Evolutionary conservation across 768 basidiomycete species (phyloP).

Genomic region (Mycena vulgaris): DNA sequence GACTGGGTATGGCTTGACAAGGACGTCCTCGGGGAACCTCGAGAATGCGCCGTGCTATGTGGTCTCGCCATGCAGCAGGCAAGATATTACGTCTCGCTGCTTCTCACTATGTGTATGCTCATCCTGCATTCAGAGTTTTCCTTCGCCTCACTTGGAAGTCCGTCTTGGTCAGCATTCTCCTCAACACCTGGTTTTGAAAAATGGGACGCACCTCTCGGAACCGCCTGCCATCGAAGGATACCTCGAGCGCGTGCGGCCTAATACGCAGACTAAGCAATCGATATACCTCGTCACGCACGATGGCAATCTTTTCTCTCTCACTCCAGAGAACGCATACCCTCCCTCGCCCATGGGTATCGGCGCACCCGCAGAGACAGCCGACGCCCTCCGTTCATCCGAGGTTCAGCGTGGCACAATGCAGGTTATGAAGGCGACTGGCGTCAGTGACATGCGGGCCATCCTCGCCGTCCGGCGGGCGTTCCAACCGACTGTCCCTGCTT

Average conservation of each 20-base stretch:
- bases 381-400: slow-evolving; percentile 66
- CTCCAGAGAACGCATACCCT: slow-evolving; percentile 69
- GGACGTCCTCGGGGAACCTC: slow-evolving; percentile 71
- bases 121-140: slow-evolving; percentile 31
- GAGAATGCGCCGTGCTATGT: slow-evolving; percentile 83
- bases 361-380: slow-evolving; percentile 45
- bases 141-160: slow-evolving; percentile 76
- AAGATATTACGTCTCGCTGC: slow-evolving; percentile 40
- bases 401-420: slow-evolving; percentile 75
- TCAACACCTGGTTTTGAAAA: slow-evolving; percentile 58
- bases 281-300: slow-evolving; percentile 82
- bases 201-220: slow-evolving; percentile 71
- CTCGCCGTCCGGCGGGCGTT: slow-evolving; percentile 75
- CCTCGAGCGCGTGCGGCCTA: slow-evolving; percentile 77
- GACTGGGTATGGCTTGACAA: slow-evolving; percentile 91
- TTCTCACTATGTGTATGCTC: slow-evolving; percentile 5
- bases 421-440: slow-evolving; percentile 74
- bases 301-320: slow-evolving; percentile 78
- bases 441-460: slow-evolving; percentile 82
- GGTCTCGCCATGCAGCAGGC: slow-evolving; percentile 85
- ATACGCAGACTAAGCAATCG: slow-evolving; percentile 68
- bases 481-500: slow-evolving; percentile 57
- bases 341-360: slow-evolving; percentile 77
- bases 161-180: slow-evolving; percentile 81
- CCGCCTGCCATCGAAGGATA: slow-evolving; percentile 92